Percentiles rank a stretch among this genome's conserved stretches.
phyloP scores from a whole-genome alignment of 2,329 filamentous ascomycete species.

The Teratosphaeria destructans region DNA sequence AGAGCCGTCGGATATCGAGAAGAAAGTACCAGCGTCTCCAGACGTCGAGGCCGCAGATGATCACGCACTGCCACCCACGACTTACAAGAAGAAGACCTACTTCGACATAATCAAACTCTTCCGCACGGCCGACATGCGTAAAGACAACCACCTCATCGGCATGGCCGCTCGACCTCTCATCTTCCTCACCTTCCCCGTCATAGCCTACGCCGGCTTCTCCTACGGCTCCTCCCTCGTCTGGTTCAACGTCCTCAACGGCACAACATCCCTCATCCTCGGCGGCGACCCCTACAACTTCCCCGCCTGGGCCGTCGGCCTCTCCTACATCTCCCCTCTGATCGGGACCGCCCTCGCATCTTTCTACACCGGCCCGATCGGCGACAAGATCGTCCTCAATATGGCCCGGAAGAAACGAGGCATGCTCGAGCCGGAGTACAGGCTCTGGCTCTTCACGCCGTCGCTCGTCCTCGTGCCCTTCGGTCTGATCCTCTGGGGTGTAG shows the following conservation, averaged over 20 bases:
- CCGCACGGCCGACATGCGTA: conserved; percentile 21
- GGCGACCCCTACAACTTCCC: conserved; percentile 29
- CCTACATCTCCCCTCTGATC: conserved; percentile 27
- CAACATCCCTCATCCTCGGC: conserved; percentile 30
- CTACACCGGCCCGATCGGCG: conserved; percentile 28
- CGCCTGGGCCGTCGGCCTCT: conserved; percentile 28
- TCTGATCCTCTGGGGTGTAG: conserved; percentile 42
- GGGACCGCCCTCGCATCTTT: conserved; percentile 27
- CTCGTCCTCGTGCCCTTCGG: conserved; percentile 35
- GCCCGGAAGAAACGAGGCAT: conserved; percentile 31
- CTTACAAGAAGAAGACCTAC: conserved; percentile 19
- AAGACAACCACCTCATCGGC: conserved; percentile 18
- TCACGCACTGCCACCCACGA: not conserved
- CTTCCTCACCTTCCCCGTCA: conserved; percentile 21
- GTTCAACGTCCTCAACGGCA: conserved; percentile 36
- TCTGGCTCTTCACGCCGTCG: conserved; percentile 32
- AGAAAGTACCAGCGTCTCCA: not conserved
- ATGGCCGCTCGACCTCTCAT: conserved; percentile 20
- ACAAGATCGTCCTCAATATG: conserved; percentile 23
- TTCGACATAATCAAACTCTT: conserved; percentile 24
- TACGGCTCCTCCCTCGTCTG: conserved; percentile 32
- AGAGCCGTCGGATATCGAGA: not conserved
- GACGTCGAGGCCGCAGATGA: conserved; percentile 3
- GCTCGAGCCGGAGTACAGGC: conserved; percentile 30
- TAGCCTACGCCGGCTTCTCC: conserved; percentile 30